Base-by-base conservation (phyloP, 2,329 filamentous ascomycete genomes). In the Anthostomella pinea region DNA sequence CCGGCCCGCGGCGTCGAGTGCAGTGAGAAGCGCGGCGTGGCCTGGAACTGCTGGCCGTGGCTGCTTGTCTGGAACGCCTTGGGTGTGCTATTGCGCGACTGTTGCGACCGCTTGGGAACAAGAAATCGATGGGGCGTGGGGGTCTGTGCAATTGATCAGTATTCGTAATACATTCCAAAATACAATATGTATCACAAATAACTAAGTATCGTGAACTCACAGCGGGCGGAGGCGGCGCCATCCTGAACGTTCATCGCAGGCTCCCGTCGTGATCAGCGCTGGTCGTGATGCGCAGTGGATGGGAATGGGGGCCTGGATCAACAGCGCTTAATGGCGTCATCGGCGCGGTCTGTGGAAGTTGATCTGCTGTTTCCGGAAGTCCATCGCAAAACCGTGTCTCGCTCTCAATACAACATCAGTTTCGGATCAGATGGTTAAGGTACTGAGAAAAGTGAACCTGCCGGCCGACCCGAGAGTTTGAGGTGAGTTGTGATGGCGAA, bases 71-170 rank as follows among this genome's bases (percentile, higher is more conserved):
- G 48, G 26, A 50, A 52, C 4, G 42, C 38, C 22, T 49, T 54
- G 9, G 58, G 57, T n/a, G 52, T 57, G 35, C 52, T 49, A 21
- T 33, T 42, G n/a, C 38, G 45, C 20, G 49, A 9, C 20, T 33
- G 38, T 20, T 55, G 53, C 11, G 54, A 54, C 32, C 54, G 51
- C 46, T 46, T 57, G 18, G 58, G 53, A 27, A 54, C 51, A 6
- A 61, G 42, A 35, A 61, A 61, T 28, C 58, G 51, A 35, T 53
- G 57, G 3, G 58, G 57, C 18, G 54, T 57, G 8, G 57, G 57
- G n/a, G 58, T 61, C 51, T 59, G 31, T n/a, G 5, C 18, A 19
- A 11, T 18, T 15, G 4, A 8, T 47, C n/a, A 43, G 30, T 16
- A 33, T n/a, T n/a, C n/a, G n/a, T n/a, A 17, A 15, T n/a, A 28